These are phyloP conservation scores for Thielaviopsis euricoi DNA, from an alignment of 2,329 filamentous ascomycete genomes.

Conservation along the genomic window DNA sequence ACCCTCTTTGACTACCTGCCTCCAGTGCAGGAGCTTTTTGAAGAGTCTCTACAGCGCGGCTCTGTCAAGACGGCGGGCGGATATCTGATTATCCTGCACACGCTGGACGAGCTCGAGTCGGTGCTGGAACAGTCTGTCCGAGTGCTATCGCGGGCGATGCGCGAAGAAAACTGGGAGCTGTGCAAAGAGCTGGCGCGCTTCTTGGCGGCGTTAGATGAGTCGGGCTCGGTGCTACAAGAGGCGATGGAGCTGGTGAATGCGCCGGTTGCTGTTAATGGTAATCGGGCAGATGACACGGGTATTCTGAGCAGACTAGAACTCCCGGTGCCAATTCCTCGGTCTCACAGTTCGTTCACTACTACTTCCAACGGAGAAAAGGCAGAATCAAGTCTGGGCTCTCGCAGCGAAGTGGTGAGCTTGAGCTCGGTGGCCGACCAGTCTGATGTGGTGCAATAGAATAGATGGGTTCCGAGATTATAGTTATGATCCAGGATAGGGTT, in stretches of 20 bases:
- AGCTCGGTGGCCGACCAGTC: constrained; percentile 2
- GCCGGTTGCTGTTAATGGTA: constrained; percentile 14
- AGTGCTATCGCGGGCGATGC: constrained; percentile 63
- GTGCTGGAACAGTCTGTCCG: constrained; percentile 66
- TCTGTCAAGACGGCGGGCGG: constrained; percentile 89
- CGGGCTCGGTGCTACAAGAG: constrained; percentile 60
- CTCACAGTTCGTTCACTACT: neutral
- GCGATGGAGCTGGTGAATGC: constrained; percentile 48
- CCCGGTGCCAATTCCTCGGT: constrained; percentile 1
- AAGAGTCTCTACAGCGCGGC: constrained; percentile 72
- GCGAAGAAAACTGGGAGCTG: constrained; percentile 82
- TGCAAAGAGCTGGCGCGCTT: constrained; percentile 94
- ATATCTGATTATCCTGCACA: constrained; percentile 89
- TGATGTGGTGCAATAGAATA: neutral
- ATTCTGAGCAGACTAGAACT: constrained; percentile 6
- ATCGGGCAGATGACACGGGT: constrained; percentile 19
- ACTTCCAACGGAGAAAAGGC: constrained; percentile 12
- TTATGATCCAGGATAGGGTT: neutral
- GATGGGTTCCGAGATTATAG: neutral
- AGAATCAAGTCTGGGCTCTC: constrained; percentile 16
- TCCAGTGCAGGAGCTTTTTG: constrained; percentile 79
- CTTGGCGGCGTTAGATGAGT: constrained; percentile 77
- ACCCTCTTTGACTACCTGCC: constrained; percentile 86
- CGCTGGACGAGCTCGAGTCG: constrained; percentile 51
- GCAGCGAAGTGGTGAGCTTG: constrained; percentile 3